Evolutionary conservation across 1,284 basidiomycete genomes (phyloP).

Genomic region (Pseudomicrostroma phylloplanum): DNA sequence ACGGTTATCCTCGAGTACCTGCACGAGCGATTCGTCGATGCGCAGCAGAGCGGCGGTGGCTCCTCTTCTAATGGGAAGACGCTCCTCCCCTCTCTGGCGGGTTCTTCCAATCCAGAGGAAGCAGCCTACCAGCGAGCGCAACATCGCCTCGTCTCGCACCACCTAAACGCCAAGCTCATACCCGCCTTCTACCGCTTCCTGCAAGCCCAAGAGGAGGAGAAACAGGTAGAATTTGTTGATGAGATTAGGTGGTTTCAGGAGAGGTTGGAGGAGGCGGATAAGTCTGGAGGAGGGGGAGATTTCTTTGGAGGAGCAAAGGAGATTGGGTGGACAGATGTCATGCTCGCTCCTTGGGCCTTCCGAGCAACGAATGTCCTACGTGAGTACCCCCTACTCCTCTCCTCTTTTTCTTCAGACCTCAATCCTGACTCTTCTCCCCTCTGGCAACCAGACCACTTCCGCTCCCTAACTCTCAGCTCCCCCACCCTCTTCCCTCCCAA

Average conservation of each 20-base stretch:
- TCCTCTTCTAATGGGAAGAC: constrained; percentile 12
- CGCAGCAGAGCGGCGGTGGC: constrained; percentile 23
- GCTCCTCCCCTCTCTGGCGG: constrained; percentile 60
- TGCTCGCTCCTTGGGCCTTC: constrained; percentile 70
- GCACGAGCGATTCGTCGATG: constrained; percentile 61
- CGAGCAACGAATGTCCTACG: constrained; percentile 63
- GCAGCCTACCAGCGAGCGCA: constrained; percentile 60
- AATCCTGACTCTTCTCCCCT: no score
- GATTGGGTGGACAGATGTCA: constrained; percentile 65
- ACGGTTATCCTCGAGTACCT: constrained; percentile 60
- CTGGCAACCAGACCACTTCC: constrained; percentile 52
- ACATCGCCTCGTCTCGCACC: constrained; percentile 64
- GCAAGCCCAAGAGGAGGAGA: constrained; percentile 63
- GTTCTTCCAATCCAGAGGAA: no score
- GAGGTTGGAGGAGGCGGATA: constrained; percentile 55
- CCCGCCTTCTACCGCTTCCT: constrained; percentile 72
- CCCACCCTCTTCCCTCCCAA: constrained; percentile 43
- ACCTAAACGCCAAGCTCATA: constrained; percentile 62
- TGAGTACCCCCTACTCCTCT: constrained; percentile 46
- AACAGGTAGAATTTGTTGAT: constrained; percentile 61
- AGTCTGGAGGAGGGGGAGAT: constrained; percentile 50
- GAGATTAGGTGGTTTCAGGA: constrained; percentile 59
- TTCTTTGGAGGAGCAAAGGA: constrained; percentile 59
- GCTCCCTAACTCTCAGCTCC: constrained; percentile 58
- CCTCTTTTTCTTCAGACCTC: no score